Conservation (phyloP, 352 stramenopile species). For the Globisporangium barbulae region DNA sequence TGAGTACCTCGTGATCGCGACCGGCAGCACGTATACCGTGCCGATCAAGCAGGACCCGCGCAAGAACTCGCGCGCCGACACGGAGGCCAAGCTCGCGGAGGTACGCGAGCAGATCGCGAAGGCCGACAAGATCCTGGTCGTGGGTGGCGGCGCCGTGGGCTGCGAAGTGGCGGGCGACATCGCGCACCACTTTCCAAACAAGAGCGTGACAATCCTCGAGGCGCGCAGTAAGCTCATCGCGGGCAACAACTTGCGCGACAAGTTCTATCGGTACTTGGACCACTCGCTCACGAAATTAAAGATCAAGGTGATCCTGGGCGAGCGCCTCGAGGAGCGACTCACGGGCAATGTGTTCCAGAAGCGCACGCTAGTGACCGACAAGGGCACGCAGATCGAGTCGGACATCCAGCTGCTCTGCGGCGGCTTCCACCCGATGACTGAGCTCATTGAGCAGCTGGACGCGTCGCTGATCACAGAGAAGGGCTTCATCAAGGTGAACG, state of each 20-base stretch:
- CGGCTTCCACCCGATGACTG: constrained; percentile 22
- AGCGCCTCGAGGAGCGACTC: constrained; percentile 43
- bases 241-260: constrained; percentile 35
- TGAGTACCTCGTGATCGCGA: constrained; percentile 63
- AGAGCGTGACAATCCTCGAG: constrained; percentile 57
- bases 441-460: constrained; percentile 37
- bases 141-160: constrained; percentile 52
- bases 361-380: constrained; percentile 37
- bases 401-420: constrained; percentile 55
- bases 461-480: constrained; percentile 27
- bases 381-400: constrained; percentile 38
- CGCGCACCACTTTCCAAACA: constrained; percentile 33
- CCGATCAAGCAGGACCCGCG: constrained; percentile 46
- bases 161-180: constrained; percentile 58
- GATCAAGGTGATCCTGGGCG: constrained; percentile 51
- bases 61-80: constrained; percentile 18
- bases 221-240: constrained; percentile 25
- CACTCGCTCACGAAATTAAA: constrained; percentile 31
- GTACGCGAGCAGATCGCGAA: constrained; percentile 32
- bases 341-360: constrained; percentile 28
- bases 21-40: constrained; percentile 49
- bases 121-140: constrained; percentile 41
- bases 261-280: constrained; percentile 38
- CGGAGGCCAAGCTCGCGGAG: constrained; percentile 27
- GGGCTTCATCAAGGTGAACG: constrained; percentile 50